These are phyloP conservation scores for Geotrichum macrosporum DNA, from an alignment of 1,139 yeast species.

Conservation along the genomic window DNA sequence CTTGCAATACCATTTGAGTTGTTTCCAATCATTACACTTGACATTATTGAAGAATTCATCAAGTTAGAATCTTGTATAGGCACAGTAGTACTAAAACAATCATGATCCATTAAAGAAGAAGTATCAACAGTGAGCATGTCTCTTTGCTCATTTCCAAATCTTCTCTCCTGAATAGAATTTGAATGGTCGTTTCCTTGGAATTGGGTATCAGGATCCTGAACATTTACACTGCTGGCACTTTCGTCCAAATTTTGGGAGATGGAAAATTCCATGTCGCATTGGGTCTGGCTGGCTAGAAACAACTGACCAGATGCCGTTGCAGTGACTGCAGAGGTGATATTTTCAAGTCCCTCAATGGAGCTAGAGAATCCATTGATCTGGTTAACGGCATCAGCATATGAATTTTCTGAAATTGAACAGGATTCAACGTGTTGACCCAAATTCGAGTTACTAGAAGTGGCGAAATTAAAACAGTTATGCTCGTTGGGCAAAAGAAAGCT, in stretches of 20 bases:
- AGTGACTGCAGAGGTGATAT: background rate
- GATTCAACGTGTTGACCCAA: no score
- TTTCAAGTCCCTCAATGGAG: background rate
- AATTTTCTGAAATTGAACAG: background rate
- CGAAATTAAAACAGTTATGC: background rate
- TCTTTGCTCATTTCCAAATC: background rate
- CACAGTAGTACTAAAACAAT: no score
- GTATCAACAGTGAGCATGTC: background rate
- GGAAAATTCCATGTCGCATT: background rate
- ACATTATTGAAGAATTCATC: no score
- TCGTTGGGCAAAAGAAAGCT: background rate
- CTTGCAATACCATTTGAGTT: no score
- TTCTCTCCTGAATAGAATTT: background rate
- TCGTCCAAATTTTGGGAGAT: background rate
- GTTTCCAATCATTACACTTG: no score
- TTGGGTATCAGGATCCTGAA: no score
- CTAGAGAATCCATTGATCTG: background rate
- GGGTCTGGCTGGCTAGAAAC: conserved; percentile 1
- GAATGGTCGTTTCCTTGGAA: background rate
- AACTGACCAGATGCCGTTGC: background rate
- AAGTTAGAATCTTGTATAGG: no score
- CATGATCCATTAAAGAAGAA: background rate
- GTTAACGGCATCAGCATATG: background rate
- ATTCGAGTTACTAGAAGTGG: background rate
- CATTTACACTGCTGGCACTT: no score